Evolutionary conservation across 2,329 filamentous ascomycete genomes (phyloP).

Genomic region (Fusarium beomiforme): DNA sequence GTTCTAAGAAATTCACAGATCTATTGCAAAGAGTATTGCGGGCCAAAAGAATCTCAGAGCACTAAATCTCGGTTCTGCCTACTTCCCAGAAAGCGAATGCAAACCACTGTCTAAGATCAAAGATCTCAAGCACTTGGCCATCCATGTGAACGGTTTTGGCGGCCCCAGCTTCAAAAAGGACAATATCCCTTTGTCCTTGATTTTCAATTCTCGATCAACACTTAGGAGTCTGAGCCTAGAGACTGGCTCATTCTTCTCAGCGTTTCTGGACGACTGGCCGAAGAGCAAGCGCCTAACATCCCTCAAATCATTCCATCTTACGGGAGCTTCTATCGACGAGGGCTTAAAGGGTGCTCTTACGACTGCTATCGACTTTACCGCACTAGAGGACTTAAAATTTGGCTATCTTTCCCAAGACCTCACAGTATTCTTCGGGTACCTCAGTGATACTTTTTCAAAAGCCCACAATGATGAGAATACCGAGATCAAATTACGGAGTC

Average conservation of each 20-base stretch:
- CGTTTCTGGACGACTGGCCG: background rate
- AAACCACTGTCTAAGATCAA: constrained; percentile 5
- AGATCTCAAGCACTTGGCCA: constrained; percentile 22
- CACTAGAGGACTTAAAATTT: constrained; percentile 7
- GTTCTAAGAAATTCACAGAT: constrained; percentile 11
- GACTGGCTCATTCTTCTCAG: background rate
- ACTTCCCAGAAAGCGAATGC: background rate
- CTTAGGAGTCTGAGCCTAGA: constrained; percentile 5
- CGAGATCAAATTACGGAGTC: background rate
- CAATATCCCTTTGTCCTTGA: background rate
- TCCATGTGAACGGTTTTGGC: background rate
- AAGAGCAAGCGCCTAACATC: background rate
- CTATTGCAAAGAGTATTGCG: constrained; percentile 17
- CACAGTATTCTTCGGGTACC: background rate
- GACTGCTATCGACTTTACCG: constrained; percentile 17
- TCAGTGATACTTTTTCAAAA: background rate
- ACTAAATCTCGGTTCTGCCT: background rate
- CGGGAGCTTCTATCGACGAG: background rate
- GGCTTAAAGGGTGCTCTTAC: background rate
- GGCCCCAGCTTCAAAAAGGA: too few relatives aligned
- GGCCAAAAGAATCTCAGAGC: constrained; percentile 19
- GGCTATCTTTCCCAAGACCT: background rate
- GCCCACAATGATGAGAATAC: background rate
- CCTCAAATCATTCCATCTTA: constrained; percentile 21
- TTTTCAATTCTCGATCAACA: constrained; percentile 31